Evolutionary conservation across 1,284 basidiomycete genomes (phyloP), one percentile per base, ranked within the genome.

Genomic region (Boletus semigastroideus): DNA sequence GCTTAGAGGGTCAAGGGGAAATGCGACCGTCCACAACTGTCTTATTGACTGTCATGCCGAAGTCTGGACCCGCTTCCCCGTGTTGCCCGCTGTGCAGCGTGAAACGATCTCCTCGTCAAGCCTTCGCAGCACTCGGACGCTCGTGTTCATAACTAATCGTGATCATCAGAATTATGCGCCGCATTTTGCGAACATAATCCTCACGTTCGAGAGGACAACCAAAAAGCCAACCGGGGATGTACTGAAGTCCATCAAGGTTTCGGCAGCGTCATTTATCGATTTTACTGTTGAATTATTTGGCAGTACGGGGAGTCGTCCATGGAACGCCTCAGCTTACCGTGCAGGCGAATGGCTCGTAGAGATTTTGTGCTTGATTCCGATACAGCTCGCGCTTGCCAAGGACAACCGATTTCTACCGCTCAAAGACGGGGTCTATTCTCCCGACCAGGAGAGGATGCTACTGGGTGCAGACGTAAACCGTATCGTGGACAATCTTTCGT

Each of bases 261-360:
- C 66, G 0, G 57, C 68, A 9, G 54, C 50, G 0, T 53, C 57
- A 0, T 67, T 69, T 34, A 1, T 53, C 1, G 54, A 68, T 22
- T n/a, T 50, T 8, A 5, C 42, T 25, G 25, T 25, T 25, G 25
- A 25, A 25, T 25, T 25, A 25, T 25, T 4, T 6, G 2, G 59
- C 59, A 33, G 28, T 69, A 20, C 63, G 51, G 16, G 34, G 22
- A 38, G 16, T 41, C 50, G 22, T 7, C 25, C 25, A 9, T 68
- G 65, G 66, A 56, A 66, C 8, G 53, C 74, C 5, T 79, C 76
- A 6, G 56, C 59, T 12, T 77, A 77, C 59, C 67, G 65, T n/a
- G 69, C 72, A 0, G 83, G 83, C 19, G 81, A 85, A 64, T 85
- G 84, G 84, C 62, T 86, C 1, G 81, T 80, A 1, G 78, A 84